Base-by-base conservation (phyloP, 1,284 basidiomycete species). In the Tilletia indica region DNA sequence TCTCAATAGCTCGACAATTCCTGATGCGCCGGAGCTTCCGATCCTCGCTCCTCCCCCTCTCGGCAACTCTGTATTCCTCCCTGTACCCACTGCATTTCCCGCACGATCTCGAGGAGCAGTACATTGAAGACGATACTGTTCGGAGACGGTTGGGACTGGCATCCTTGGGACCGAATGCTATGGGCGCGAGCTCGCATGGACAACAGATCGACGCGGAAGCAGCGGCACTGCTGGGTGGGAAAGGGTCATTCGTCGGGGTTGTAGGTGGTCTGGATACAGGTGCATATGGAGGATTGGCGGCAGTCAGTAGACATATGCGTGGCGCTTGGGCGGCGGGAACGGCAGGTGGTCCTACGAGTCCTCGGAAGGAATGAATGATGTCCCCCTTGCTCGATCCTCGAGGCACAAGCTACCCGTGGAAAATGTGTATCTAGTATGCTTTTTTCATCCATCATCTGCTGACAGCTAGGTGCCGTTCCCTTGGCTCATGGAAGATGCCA, bases 191-290 rank as follows among this genome's bases (percentile, higher is more conserved):
- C 25, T 38, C 16, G 61, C 19, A 39, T 11, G 61, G 61, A 19
- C 31, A 42, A 3, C 31, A 34, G 16, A 38, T 64, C 14, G 61
- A 64, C 34, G 31, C 61, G 61, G 61, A 64, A 16, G 61, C 61
- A 14, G 61, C 38, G 19, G 61, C 61, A 16, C 14, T 64, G 36
- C 36, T 64, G 34, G 61, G 61, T 71, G 38, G 74, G 56, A 63
- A 78, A 77, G 78, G 78, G 16, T 75, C 74, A 12, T 79, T 79
- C 64, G 75, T 79, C 1, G 78, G 78, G 4, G 76, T 79, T 0
- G 78, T 79, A 2, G 76, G 78, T 47, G 78, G 78, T 14, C 47
- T 79, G 42, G 78, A 79, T 38, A 79, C 78, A 16, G 78, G 78
- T 12, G 78, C 78, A 0, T 79, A 71, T 68, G 78, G 78, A 16